Evolutionary conservation across 164 flowering plant genomes (phyloP), one percentile per base, ranked within the genome.

Genomic region (Litsea cubeba): DNA sequence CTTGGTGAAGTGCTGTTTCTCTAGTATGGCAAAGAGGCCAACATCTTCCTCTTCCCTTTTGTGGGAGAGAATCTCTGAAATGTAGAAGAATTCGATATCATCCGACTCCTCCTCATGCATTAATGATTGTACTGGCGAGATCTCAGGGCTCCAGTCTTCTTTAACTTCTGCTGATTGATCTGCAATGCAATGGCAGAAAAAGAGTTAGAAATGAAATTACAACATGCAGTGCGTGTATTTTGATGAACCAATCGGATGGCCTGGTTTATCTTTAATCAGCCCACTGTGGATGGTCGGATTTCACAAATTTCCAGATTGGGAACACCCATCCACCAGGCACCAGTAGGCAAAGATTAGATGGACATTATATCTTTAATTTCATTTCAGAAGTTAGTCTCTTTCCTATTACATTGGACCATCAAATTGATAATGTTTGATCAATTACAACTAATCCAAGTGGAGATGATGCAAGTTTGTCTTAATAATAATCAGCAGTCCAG

Each of bases 41-140:
- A 58, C 60, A 63, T 54, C 23, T 20, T 7, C 17, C 0, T 12
- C 69, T 5, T 35, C 26, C 25, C 54, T 68, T 18, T 46, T 68
- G 54, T 54, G 64, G 1, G 81, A 81, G 22, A 95, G 82, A 65
- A 95, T 82, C 30, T 89, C 93, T 1, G 95, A 86, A 15, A 90
- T 76, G 81, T 93, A 95, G 5, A 75, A 64, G 57, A 83, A 87
- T 79, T 92, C 97, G 46, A 73, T 57, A 71, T 87, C 88, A 6
- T 82, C 87, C 0, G 86, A 67, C 28, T 69, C 35, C 0, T 76
- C 83, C 11, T 79, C 81, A 0, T 17, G 60, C 60, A 74, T 84
- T 40, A 40, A 40, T 3, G 78, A 74, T 65, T 79, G 63, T n/a
- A 74, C 51, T 5, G 82, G 82, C 3, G 76, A 74, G 22, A 71